Conservation (phyloP, 1,284 basidiomycete genomes). For the Trametes polyzona region DNA sequence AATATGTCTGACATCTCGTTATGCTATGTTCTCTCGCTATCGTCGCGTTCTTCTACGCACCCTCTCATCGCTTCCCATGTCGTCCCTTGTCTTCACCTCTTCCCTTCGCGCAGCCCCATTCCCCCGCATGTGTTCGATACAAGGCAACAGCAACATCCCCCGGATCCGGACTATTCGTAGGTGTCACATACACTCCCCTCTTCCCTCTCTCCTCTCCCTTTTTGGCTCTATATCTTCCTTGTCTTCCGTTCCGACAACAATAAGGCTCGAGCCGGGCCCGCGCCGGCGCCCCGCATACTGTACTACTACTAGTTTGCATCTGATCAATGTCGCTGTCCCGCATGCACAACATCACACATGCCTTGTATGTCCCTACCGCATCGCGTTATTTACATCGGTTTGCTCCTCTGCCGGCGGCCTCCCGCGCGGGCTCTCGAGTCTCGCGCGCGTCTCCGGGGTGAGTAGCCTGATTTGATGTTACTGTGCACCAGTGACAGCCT, state of each 20-base stretch:
- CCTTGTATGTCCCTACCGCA: constrained; percentile 8
- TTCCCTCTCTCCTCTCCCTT: neutral
- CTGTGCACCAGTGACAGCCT: too few relatives aligned
- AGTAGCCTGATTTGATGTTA: too few relatives aligned
- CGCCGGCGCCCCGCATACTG: constrained; percentile 18
- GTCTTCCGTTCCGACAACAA: neutral
- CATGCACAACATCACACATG: constrained; percentile 19
- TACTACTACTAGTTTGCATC: constrained; percentile 24
- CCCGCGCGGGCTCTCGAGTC: too few relatives aligned
- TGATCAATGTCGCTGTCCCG: constrained; percentile 22
- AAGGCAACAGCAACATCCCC: constrained; percentile 12
- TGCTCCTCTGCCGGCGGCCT: too few relatives aligned
- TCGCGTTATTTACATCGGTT: neutral
- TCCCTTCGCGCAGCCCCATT: neutral
- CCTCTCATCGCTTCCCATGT: neutral
- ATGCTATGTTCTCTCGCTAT: constrained; percentile 25
- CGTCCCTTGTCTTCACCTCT: neutral
- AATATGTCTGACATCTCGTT: constrained; percentile 24
- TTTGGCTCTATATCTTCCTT: neutral
- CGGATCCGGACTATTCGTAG: constrained; percentile 8
- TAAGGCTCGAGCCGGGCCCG: too few relatives aligned
- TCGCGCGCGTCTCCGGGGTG: neutral
- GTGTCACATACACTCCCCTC: neutral
- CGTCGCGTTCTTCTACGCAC: constrained; percentile 12
- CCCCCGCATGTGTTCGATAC: constrained; percentile 1